A percentile compares a stretch with the other conserved stretches of the same genome.
phyloP scores from a whole-genome alignment of 768 basidiomycete species.

The Fomitopsis pulvina region DNA sequence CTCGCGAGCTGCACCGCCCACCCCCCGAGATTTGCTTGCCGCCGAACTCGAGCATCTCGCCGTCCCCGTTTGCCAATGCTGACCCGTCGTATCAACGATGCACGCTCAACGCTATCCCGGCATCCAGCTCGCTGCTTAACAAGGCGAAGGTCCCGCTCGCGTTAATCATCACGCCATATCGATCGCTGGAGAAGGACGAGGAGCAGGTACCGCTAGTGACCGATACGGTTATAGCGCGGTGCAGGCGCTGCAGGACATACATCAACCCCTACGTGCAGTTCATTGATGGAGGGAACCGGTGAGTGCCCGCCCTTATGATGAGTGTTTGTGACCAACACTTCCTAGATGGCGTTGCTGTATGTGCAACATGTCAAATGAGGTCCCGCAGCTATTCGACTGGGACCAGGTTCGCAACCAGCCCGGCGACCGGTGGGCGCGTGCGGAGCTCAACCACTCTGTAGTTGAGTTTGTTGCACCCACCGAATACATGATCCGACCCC shows the following conservation, averaged over 20 bases:
- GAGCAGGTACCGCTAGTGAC: constrained; percentile 83
- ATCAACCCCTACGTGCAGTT: constrained; percentile 98
- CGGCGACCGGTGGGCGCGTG: constrained; percentile 90
- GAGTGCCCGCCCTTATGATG: constrained; percentile 15
- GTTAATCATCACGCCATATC: constrained; percentile 85
- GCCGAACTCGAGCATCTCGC: constrained; percentile 74
- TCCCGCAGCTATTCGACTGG: constrained; percentile 98
- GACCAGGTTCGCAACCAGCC: constrained; percentile 90
- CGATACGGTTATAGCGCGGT: constrained; percentile 93
- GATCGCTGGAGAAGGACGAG: constrained; percentile 78
- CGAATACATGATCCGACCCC: constrained; percentile 99
- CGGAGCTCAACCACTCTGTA: constrained; percentile 89
- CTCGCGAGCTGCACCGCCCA: constrained; percentile 68
- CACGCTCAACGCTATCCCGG: constrained; percentile 91
- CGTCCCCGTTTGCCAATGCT: constrained; percentile 74
- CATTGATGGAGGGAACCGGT: constrained; percentile 95
- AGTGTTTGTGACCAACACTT: not conserved
- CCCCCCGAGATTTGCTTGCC: constrained; percentile 91
- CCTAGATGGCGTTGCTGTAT: constrained; percentile 95
- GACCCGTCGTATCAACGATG: constrained; percentile 88
- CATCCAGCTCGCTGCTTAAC: constrained; percentile 75
- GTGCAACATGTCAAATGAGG: constrained; percentile 98
- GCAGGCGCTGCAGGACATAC: constrained; percentile 92
- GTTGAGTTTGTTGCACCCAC: constrained; percentile 98
- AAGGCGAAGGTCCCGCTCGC: constrained; percentile 91